A percentile compares a stretch with the other conserved stretches of the same genome.
phyloP scores from a whole-genome alignment of 441 rosid species.

The Macaranga tanarius region DNA sequence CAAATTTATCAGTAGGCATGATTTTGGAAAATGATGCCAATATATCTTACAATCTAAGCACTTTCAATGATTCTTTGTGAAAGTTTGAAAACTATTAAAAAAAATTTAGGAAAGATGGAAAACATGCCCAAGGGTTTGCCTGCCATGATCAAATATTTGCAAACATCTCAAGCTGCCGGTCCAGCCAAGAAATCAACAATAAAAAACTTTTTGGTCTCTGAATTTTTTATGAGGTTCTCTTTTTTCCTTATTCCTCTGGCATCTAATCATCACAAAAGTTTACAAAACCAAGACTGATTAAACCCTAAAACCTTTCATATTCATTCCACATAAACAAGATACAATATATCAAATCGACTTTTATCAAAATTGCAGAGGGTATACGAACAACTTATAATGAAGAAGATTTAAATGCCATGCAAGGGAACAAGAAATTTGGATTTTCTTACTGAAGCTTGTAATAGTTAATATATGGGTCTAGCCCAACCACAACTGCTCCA shows the following conservation, averaged over 20 bases:
- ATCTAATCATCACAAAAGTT: neutral
- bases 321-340: neutral
- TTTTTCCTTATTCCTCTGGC: neutral
- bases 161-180: neutral
- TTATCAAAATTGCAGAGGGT: neutral
- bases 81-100: neutral
- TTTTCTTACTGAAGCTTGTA: slow-evolving; percentile 85
- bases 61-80: neutral
- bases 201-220: neutral
- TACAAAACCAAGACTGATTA: no score
- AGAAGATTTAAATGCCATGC: slow-evolving; percentile 3
- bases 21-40: neutral
- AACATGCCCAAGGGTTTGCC: neutral
- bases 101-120: neutral
- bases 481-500: slow-evolving; percentile 93
- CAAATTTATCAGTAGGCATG: neutral
- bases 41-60: neutral
- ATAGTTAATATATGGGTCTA: slow-evolving; percentile 77
- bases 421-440: slow-evolving; percentile 19
- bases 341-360: slow-evolving; percentile 12
- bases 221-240: neutral
- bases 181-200: neutral
- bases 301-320: slow-evolving; percentile 3
- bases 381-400: neutral
- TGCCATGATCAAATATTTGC: neutral